Percentiles rank a stretch among this genome's conserved stretches.
These are phyloP conservation scores for Podospora comata DNA, from an alignment of 495 filamentous ascomycete species.

Conservation along the genomic window DNA sequence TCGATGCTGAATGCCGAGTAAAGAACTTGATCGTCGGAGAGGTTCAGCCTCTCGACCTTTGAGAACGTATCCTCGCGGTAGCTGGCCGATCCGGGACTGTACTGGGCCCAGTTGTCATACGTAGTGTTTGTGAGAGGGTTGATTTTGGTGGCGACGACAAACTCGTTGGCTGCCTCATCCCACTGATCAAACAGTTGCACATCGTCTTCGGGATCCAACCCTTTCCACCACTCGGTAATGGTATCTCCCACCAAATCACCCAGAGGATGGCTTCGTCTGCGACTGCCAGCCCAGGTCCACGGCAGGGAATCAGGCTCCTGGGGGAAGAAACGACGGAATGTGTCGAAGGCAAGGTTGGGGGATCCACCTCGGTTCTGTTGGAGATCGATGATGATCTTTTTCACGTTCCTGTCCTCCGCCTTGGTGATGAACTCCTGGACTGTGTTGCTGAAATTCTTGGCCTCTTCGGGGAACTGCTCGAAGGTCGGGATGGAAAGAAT, in stretches of 20 bases:
- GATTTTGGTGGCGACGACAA: constrained; percentile 41
- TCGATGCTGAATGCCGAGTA: constrained; percentile 8
- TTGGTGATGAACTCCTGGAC: constrained; percentile 43
- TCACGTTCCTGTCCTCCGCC: constrained; percentile 35
- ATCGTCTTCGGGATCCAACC: constrained; percentile 25
- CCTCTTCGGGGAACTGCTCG: constrained; percentile 30
- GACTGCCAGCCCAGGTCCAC: constrained; percentile 41
- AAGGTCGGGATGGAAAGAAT: constrained; percentile 55
- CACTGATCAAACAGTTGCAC: background rate
- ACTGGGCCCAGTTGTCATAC: constrained; percentile 54
- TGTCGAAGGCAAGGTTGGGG: constrained; percentile 41
- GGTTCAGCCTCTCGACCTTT: constrained; percentile 42
- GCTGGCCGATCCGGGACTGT: constrained; percentile 44
- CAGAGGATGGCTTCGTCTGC: constrained; percentile 42
- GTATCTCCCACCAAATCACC: constrained; percentile 44
- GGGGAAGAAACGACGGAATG: constrained; percentile 55
- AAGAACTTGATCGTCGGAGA: constrained; percentile 38
- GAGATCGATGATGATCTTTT: constrained; percentile 52
- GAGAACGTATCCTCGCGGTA: constrained; percentile 47
- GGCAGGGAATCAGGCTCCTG: constrained; percentile 23
- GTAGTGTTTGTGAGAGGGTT: constrained; percentile 43
- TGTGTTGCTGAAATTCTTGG: constrained; percentile 36
- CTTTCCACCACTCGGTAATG: constrained; percentile 30
- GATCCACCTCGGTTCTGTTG: constrained; percentile 40
- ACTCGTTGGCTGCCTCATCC: constrained; percentile 29